A percentile compares a stretch with the other conserved stretches of the same genome.
These are phyloP conservation scores for Penicillium verhagenii DNA, from an alignment of 495 filamentous ascomycete genomes.

Conservation along the genomic window DNA sequence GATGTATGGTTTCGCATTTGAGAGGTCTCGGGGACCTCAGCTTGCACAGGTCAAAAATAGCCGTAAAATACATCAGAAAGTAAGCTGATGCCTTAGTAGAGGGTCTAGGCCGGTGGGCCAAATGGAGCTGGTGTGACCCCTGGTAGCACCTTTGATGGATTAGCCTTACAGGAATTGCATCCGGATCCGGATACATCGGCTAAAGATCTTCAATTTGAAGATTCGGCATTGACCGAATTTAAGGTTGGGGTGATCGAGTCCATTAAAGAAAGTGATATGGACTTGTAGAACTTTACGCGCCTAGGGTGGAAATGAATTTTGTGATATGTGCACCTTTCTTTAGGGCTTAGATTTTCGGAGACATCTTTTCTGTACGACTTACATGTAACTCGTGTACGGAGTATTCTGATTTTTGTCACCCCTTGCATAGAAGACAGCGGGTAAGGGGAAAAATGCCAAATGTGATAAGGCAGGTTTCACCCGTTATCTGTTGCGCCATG, in stretches of 20 bases:
- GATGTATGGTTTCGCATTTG: background rate
- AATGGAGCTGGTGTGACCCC: background rate
- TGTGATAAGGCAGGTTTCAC: conserved; percentile 3
- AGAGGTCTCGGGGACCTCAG: background rate
- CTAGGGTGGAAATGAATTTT: background rate
- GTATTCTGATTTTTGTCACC: background rate
- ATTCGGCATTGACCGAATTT: background rate
- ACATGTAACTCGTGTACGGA: too few species aligned
- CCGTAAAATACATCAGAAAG: too few species aligned
- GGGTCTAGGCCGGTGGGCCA: background rate
- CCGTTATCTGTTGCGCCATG: background rate
- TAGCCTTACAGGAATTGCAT: background rate
- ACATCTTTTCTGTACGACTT: too few species aligned
- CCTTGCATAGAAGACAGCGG: background rate
- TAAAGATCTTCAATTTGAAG: background rate
- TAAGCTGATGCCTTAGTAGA: background rate
- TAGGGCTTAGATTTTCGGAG: too few species aligned
- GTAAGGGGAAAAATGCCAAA: background rate
- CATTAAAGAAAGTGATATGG: background rate
- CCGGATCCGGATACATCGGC: background rate
- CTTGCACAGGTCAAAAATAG: background rate
- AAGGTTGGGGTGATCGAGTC: background rate
- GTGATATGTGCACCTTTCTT: too few species aligned
- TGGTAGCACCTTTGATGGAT: background rate
- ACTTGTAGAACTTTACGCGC: background rate